These are phyloP conservation scores for Neopestalotiopsis sp. DNA, from an alignment of 2,329 filamentous ascomycete species.

Conservation along the genomic window DNA sequence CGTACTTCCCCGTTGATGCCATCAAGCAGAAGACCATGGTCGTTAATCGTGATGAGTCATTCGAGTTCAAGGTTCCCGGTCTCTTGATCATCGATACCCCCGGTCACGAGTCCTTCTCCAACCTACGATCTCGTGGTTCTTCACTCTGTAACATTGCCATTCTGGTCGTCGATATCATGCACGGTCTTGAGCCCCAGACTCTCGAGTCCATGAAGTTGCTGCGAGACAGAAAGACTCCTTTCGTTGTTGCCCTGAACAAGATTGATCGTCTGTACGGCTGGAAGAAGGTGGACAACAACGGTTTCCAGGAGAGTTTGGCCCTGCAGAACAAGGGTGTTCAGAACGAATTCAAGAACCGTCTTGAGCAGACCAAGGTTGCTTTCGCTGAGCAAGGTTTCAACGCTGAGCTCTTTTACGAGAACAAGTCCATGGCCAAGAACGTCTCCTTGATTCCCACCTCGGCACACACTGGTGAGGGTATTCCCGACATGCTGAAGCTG, in stretches of 20 bases:
- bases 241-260: conserved; percentile 99
- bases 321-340: conserved; percentile 93
- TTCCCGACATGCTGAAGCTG: conserved; percentile 97
- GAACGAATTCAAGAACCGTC: conserved; percentile 89
- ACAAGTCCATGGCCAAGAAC: conserved; percentile 93
- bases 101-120: conserved; percentile 99
- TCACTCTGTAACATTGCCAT: conserved; percentile 99
- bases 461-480: conserved; percentile 98
- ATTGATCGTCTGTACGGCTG: conserved; percentile 99
- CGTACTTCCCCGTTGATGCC: conserved; percentile 96
- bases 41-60: conserved; percentile 86
- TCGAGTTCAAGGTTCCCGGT: conserved; percentile 98
- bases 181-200: conserved; percentile 96
- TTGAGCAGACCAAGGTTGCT: conserved; percentile 89
- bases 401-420: conserved; percentile 94
- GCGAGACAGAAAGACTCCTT: conserved; percentile 91
- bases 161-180: conserved; percentile 99
- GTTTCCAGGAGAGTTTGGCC: conserved; percentile 89
- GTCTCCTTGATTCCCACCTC: conserved; percentile 98
- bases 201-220: conserved; percentile 96
- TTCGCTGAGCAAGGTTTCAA: conserved; percentile 98
- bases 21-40: conserved; percentile 91
- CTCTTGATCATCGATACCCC: conserved; percentile 97
- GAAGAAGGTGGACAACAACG: conserved; percentile 99
- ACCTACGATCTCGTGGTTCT: conserved; percentile 93